phyloP scores from a whole-genome alignment of 345 rosid species.

The Euphorbia tirucalli region DNA sequence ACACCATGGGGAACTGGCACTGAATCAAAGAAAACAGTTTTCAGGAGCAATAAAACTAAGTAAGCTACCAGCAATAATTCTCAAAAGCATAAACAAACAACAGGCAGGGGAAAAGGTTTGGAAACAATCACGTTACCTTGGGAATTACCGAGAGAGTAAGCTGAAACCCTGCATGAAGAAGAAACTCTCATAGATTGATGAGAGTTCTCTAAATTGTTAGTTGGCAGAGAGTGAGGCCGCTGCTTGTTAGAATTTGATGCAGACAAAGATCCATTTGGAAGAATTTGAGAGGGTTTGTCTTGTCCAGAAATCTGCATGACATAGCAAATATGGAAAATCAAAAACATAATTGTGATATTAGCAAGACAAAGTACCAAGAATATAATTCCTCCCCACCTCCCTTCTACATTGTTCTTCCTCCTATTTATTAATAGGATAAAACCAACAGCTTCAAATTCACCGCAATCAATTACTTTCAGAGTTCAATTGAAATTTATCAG shows the following conservation, averaged over 20 bases:
- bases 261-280: conserved; percentile 15
- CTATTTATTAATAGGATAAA: neutral
- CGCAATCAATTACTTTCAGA: neutral
- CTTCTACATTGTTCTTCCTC: neutral
- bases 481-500: neutral
- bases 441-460: neutral
- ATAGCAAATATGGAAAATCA: conserved; percentile 8
- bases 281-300: conserved; percentile 52
- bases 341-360: neutral
- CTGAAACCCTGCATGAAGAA: conserved; percentile 29
- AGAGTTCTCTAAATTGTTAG: conserved; percentile 34
- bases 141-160: conserved; percentile 12
- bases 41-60: conserved; percentile 19
- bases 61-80: neutral
- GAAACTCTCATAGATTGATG: conserved; percentile 37
- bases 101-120: too few species aligned
- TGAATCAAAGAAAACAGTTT: conserved; percentile 30
- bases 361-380: neutral
- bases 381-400: neutral
- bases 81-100: neutral
- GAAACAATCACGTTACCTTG: conserved; percentile 8
- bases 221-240: conserved; percentile 34
- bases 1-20: conserved; percentile 56
- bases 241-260: conserved; percentile 32
- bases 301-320: conserved; percentile 73